Base-by-base conservation (phyloP, 306 rosid genomes). In the Glycine latifolia region DNA sequence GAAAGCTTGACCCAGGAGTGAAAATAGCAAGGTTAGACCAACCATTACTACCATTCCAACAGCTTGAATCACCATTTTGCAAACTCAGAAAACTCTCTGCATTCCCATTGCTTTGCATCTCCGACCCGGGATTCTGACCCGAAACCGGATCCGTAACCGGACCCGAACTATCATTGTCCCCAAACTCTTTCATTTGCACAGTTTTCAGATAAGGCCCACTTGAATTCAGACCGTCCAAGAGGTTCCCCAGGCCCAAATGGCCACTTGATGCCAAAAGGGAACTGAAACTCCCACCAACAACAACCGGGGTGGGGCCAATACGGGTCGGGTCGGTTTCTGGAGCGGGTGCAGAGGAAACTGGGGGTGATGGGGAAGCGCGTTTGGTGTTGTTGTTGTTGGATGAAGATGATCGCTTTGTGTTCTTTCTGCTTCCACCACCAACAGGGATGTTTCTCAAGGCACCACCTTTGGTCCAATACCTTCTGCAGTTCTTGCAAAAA, bases 391-490 rank as follows among this genome's bases (percentile, higher is more conserved):
- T 26, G 41, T 54, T 52, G 60, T 13, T 80, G 5, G 94, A 86
- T 0, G 92, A 70, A 4, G 94, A 87, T 0, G 92, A 70, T 39
- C 88, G 76, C 71, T 94, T 92, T 5, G 95, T 20, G 83, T 87
- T 89, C 86, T 94, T 94, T 17, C 98, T 73, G 83, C 83, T 91
- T 67, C 98, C 98, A 16, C 98, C 98, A 0, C 98, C 98, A 35
- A 94, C 87, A 2, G 98, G 98, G 59, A 94, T 92, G 90, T 94
- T 94, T 15, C 98, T 81, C 5, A 94, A 87, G 15, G 98, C 80
- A n/a, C 98, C 98, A 11, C 98, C 98, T 85, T 92, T 94, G 81
- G 98, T 94, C 98, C 98, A 94, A 85, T 94, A 94, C 81, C 98
- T 78, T 78, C 86, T 83, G 82, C 98, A 94, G 67, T 89, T 94